Evolutionary conservation across 2,329 filamentous ascomycete genomes (phyloP), one percentile per base, ranked within the genome.

Genomic region (Elsinoe arachidis): DNA sequence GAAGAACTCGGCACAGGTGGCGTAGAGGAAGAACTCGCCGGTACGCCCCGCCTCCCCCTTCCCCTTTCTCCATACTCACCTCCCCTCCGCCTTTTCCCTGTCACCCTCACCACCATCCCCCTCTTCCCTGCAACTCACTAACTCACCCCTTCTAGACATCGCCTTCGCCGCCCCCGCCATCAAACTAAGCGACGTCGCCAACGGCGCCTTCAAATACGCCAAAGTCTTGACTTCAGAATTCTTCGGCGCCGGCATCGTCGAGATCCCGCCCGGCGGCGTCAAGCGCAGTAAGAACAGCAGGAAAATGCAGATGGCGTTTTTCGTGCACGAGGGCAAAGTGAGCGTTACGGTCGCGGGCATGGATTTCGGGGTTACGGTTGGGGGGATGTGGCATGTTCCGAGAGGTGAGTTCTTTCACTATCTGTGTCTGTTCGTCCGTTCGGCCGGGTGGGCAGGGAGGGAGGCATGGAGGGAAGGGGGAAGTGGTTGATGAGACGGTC

Each of bases 281-380:
- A 99, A 99, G 77, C 83, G 85, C 64, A 82, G 86, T 51, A 97
- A 97, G 78, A 97, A 96, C 72, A 87, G 88, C 35, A 81, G 92
- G 61, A 91, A 88, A 74, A 97, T 96, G 89, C 90, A 96, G 68
- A 93, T 99, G 86, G 85, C 88, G 1, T 97, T 97, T 71, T 96
- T 95, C 65, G 87, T 99, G 30, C 86, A 90, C 64, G 80, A 82
- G 44, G 93, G 93, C 19, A 84, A 87, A 62, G 90, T 96, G 17
- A 78, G 84, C 62, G 91, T 96, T 17, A 87, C 83, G 26, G 81
- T 95, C 49, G 83, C 87, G 62, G 82, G 87, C 62, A 86, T 81
- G 21, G 76, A 79, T 61, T 97, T 99, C 69, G 84, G 86, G 58
- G 90, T 96, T 62, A 84, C 85, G 37, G 90, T 87, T 64, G 91